Conservation (phyloP, 192 early-diverging fungal species). For the Rhizophagus clarus region DNA sequence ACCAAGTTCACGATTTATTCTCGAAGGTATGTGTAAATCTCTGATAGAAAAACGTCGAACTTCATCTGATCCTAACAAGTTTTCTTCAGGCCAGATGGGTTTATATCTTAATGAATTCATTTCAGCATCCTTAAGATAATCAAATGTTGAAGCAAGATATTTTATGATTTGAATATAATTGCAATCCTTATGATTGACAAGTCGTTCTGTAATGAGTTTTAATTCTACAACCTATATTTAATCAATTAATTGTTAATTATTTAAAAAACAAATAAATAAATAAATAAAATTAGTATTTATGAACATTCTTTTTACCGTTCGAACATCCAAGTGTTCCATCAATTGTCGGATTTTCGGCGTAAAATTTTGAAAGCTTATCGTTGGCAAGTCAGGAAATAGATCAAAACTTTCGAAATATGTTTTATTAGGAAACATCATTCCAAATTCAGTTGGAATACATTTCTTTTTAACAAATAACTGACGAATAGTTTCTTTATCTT, state of each 20-base stretch:
- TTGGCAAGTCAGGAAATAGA: constrained; percentile 81
- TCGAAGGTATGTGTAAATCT: constrained; percentile 68
- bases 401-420: constrained; percentile 79
- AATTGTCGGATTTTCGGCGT: constrained; percentile 57
- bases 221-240: constrained; percentile 73
- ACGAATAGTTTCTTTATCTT: constrained; percentile 37
- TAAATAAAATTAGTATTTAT: too few relatives aligned
- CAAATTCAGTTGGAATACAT: constrained; percentile 75
- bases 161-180: constrained; percentile 80
- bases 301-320: constrained; percentile 52
- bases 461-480: constrained; percentile 41
- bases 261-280: too few relatives aligned
- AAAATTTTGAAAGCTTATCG: constrained; percentile 60
- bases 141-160: constrained; percentile 71
- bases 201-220: constrained; percentile 79
- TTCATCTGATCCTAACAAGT: constrained; percentile 11
- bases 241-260: too few relatives aligned
- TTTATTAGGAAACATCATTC: constrained; percentile 66
- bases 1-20: constrained; percentile 54
- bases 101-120: constrained; percentile 60
- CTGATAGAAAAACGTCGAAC: constrained; percentile 55
- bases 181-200: constrained; percentile 74
- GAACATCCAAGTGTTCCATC: constrained; percentile 61
- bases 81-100: constrained; percentile 65
- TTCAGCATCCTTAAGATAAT: constrained; percentile 64